phyloP scores from a whole-genome alignment of 805 yeast species.

The Danielozyma ontarioensis region DNA sequence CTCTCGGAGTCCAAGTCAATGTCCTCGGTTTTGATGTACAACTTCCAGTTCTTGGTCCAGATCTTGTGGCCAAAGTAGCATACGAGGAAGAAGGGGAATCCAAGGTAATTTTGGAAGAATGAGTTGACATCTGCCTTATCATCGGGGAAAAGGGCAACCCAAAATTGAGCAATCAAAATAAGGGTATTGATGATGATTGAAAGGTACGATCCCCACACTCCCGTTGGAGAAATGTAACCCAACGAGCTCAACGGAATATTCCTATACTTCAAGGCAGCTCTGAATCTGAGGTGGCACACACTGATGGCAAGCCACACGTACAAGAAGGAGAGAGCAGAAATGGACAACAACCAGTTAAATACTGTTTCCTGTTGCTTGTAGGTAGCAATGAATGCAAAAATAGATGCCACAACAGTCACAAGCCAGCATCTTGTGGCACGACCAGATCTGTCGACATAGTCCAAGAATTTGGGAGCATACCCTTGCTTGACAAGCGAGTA shows the following conservation, averaged over 20 bases:
- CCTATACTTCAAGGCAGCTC: slow-evolving; percentile 21
- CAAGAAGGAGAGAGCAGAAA: slow-evolving; percentile 22
- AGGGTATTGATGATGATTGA: slow-evolving; percentile 22
- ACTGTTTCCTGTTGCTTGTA: slow-evolving; percentile 26
- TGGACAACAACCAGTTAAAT: slow-evolving; percentile 25
- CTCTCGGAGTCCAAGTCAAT: slow-evolving; percentile 17
- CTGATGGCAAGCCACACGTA: slow-evolving; percentile 22
- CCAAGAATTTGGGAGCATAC: slow-evolving; percentile 21
- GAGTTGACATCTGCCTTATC: slow-evolving; percentile 18
- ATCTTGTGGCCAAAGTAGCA: slow-evolving; percentile 20
- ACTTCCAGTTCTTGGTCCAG: slow-evolving; percentile 17
- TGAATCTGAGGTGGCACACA: slow-evolving; percentile 23
- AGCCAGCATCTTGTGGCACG: slow-evolving; percentile 24
- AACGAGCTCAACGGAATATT: slow-evolving; percentile 16
- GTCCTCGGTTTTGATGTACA: slow-evolving; percentile 13
- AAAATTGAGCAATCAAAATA: slow-evolving; percentile 38
- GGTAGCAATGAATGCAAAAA: slow-evolving; percentile 23
- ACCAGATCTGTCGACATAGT: slow-evolving; percentile 21
- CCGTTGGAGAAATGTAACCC: slow-evolving; percentile 33
- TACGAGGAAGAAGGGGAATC: slow-evolving; percentile 17
- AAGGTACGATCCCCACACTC: slow-evolving; percentile 31
- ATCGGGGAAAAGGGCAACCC: slow-evolving; percentile 39
- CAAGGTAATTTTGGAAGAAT: slow-evolving; percentile 23
- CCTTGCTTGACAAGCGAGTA: slow-evolving; percentile 24
- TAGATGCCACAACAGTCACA: slow-evolving; percentile 16